Evolutionary conservation across 176 grass and related monocot species (phyloP), one percentile per base, ranked within the genome.

Genomic region (Musa acuminata): DNA sequence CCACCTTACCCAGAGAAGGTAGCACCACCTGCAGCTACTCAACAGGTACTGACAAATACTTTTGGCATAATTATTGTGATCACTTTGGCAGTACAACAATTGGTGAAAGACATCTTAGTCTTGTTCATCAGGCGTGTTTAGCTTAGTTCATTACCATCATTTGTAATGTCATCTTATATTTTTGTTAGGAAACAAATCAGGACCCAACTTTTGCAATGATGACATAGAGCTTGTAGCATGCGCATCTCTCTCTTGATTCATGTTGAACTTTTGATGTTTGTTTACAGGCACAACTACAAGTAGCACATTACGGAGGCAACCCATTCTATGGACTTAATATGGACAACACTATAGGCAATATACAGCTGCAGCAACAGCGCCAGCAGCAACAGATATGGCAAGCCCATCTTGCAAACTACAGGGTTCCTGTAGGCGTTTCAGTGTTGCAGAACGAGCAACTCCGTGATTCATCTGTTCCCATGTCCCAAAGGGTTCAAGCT

Each of bases 311-410:
- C 17, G 13, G 55, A 0, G 72, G 72, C 22, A 74, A 74, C 22
- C 52, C 9, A 74, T 29, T 55, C 12, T 57, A 74, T 11, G 23
- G 52, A 53, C 51, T 20, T 8, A 51, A 57, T 14, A 74, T 29
- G 48, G 67, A 70, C 21, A 57, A 70, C 67, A 51, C 67, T 48
- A 51, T 70, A 2, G 20, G 67, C 67, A 70, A 21, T 19, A 70
- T 70, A 55, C 53, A 55, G 52, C 52, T 55, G 12, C 72, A 74
- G 9, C 51, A 74, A 74, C 72, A 57, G 11, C n/a, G 55, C 24
- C 72, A 74, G 3, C 72, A 74, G 24, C 72, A 27, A 16, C 72
- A 74, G 52, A 9, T 74, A 13, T 74, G 72, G 72, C 52, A 74
- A 29, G 52, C 72, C 11, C 72, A 57, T 27, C 10, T 20, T 13